A percentile compares a stretch with the other conserved stretches of the same genome.
These are phyloP conservation scores for Pouteria campechiana DNA, from an alignment of 179 eudicot genomes.

Conservation along the genomic window DNA sequence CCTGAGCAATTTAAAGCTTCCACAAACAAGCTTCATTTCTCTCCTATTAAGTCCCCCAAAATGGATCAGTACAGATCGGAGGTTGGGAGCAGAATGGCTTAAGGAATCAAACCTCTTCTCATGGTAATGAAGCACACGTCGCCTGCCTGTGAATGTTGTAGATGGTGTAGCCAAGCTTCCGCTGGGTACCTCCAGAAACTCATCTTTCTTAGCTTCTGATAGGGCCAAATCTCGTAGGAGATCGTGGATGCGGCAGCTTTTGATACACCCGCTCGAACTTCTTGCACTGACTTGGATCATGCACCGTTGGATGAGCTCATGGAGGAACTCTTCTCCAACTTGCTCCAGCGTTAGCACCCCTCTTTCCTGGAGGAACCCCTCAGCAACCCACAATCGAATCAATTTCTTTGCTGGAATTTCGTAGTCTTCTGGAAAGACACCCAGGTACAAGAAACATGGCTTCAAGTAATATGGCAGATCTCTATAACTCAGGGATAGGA, in stretches of 20 bases:
- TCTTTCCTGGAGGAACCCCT: constrained; percentile 9
- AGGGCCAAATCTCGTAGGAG: constrained; percentile 42
- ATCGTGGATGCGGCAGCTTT: constrained; percentile 35
- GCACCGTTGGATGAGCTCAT: constrained; percentile 35
- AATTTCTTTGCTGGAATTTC: constrained; percentile 11
- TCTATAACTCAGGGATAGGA: constrained; percentile 11
- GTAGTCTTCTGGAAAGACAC: constrained; percentile 10
- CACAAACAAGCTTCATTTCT: constrained; percentile 6
- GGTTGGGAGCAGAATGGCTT: constrained; percentile 8
- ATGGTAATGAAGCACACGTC: too few species aligned
- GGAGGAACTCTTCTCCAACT: constrained; percentile 23
- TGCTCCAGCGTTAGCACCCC: constrained; percentile 12
- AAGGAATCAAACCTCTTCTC: constrained; percentile 6
- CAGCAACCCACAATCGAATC: constrained; percentile 13
- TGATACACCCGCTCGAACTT: constrained; percentile 24
- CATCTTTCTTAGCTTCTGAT: constrained; percentile 22
- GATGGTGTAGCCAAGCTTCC: constrained; percentile 11
- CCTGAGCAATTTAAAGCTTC: constrained; percentile 35
- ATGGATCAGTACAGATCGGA: constrained; percentile 21
- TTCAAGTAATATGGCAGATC: constrained; percentile 15
- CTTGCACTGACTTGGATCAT: constrained; percentile 32
- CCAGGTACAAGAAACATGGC: constrained; percentile 13
- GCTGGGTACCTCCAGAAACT: constrained; percentile 10
- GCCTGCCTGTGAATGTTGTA: too few species aligned
- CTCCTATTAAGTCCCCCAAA: too few species aligned